Percentiles rank a stretch among this genome's conserved stretches.
Conservation (phyloP, 2,329 filamentous ascomycete genomes). For the Talaromyces atroroseus region DNA sequence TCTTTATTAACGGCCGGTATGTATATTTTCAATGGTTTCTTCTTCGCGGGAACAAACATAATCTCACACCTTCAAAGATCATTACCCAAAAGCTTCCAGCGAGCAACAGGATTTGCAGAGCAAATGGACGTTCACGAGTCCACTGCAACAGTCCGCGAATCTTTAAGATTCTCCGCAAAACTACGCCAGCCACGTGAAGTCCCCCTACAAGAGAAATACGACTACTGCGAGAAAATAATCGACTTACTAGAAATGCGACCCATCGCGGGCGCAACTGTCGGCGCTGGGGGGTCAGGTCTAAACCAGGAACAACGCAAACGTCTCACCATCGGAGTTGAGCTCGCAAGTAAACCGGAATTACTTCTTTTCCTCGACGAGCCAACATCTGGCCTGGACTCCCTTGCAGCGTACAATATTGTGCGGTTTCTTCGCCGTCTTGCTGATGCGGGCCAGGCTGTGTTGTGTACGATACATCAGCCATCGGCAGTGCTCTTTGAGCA, state of each 20-base stretch:
- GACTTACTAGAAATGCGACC: constrained; percentile 63
- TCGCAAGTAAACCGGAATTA: constrained; percentile 56
- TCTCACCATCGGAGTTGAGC: constrained; percentile 59
- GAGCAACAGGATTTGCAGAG: constrained; percentile 52
- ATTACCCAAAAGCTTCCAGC: constrained; percentile 46
- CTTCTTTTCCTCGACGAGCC: constrained; percentile 61
- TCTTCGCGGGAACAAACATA: neutral
- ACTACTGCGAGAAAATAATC: constrained; percentile 64
- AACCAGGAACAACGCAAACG: constrained; percentile 63
- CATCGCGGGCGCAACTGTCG: constrained; percentile 61
- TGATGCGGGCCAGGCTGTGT: constrained; percentile 76
- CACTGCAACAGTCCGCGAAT: constrained; percentile 61
- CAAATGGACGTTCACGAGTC: constrained; percentile 65
- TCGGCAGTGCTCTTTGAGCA: constrained; percentile 81
- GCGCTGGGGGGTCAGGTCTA: constrained; percentile 53
- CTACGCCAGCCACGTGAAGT: constrained; percentile 57
- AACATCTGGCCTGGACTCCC: constrained; percentile 62
- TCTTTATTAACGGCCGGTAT: constrained; percentile 43
- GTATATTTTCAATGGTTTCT: constrained; percentile 2
- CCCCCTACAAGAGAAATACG: constrained; percentile 57
- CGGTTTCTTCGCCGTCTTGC: constrained; percentile 58
- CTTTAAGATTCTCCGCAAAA: constrained; percentile 60
- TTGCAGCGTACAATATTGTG: constrained; percentile 62
- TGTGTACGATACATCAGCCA: constrained; percentile 89
- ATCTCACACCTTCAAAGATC: constrained; percentile 23